A percentile compares a stretch with the other conserved stretches of the same genome.
Conservation (phyloP, 345 rosid genomes). For the Eucalyptus regnans region DNA sequence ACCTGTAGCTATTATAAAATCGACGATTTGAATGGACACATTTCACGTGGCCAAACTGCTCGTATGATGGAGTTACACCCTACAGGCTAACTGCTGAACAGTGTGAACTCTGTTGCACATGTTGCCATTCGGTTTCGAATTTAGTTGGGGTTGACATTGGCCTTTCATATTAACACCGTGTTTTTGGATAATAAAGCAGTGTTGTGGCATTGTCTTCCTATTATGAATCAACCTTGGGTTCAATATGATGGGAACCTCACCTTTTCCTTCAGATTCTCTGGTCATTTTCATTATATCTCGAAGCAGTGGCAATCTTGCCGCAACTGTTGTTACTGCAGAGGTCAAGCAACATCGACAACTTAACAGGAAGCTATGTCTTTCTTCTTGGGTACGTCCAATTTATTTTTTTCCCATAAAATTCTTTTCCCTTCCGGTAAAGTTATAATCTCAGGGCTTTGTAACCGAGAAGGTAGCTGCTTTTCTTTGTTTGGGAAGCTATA, state of each 20-base stretch:
- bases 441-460: background rate
- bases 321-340: constrained; percentile 38
- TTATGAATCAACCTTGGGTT: background rate
- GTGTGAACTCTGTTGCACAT: background rate
- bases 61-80: background rate
- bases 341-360: constrained; percentile 40
- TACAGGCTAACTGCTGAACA: background rate
- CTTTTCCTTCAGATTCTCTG: constrained; percentile 24
- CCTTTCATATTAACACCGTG: background rate
- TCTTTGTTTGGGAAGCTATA: background rate
- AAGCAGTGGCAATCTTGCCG: constrained; percentile 49
- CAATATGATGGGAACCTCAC: background rate
- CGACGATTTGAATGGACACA: background rate
- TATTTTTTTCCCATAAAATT: background rate
- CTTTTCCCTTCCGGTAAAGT: background rate
- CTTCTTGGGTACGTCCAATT: constrained; percentile 33
- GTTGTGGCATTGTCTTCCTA: background rate
- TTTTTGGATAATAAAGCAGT: background rate
- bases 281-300: constrained; percentile 36
- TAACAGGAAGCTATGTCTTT: constrained; percentile 32
- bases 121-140: background rate
- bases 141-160: background rate
- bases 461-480: background rate
- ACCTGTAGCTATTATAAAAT: background rate
- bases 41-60: background rate